These are phyloP conservation scores for Carex arenaria DNA, from an alignment of 202 grass and related monocot genomes.

Conservation along the genomic window DNA sequence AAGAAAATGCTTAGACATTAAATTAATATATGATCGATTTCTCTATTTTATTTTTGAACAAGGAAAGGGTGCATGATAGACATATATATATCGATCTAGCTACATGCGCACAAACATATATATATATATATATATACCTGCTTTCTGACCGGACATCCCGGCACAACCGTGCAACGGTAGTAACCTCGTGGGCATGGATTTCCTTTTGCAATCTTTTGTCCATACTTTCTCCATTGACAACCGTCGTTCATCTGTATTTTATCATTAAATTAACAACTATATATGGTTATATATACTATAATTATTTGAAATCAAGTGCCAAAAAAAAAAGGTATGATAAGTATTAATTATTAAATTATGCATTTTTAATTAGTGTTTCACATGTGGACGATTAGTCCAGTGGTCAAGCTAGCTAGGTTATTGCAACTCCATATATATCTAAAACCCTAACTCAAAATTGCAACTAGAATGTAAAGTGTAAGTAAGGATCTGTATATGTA, in stretches of 20 bases:
- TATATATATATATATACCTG: constrained; percentile 29
- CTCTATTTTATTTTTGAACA: not conserved
- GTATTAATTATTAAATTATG: not conserved
- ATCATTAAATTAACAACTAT: not conserved
- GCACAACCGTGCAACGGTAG: constrained; percentile 78
- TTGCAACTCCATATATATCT: not conserved
- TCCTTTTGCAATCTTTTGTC: constrained; percentile 92
- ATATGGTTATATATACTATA: not conserved
- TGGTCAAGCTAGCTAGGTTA: not conserved
- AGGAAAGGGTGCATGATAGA: not conserved
- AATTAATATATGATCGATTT: not conserved
- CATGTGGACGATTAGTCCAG: not conserved
- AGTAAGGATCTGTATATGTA: not conserved
- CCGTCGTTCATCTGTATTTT: constrained; percentile 71
- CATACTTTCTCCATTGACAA: constrained; percentile 95
- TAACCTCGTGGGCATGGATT: constrained; percentile 85
- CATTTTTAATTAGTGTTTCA: not conserved
- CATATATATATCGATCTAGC: not conserved
- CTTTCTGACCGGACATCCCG: constrained; percentile 74
- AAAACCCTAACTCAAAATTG: not conserved
- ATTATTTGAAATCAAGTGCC: not conserved
- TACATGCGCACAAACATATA: too few species aligned
- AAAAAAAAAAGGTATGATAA: not conserved
- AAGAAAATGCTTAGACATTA: not conserved
- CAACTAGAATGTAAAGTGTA: not conserved